These are phyloP conservation scores for Penicillium crystallinum DNA, from an alignment of 495 filamentous ascomycete genomes.

Conservation along the genomic window DNA sequence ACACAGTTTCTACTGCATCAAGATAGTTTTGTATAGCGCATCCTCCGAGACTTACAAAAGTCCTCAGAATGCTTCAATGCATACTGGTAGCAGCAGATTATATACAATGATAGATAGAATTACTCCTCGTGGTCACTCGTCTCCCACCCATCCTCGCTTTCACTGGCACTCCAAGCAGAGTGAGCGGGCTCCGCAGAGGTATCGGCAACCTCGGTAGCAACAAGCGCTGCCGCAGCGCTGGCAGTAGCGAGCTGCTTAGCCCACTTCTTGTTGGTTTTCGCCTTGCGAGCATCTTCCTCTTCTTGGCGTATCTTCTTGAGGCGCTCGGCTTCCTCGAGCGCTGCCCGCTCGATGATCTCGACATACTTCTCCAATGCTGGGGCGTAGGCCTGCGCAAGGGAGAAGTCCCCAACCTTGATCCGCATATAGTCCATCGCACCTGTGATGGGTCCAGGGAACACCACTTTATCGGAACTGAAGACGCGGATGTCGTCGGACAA, in stretches of 20 bases:
- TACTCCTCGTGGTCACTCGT: constrained; percentile 26
- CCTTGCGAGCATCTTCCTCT: constrained; percentile 21
- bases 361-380: constrained; percentile 68
- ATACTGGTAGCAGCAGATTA: not conserved
- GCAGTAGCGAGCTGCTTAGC: constrained; percentile 12
- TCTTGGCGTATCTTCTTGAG: constrained; percentile 17
- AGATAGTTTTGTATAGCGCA: too few relatives aligned
- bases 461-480: not conserved
- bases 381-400: constrained; percentile 65
- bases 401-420: constrained; percentile 74
- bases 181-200: not conserved
- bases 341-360: constrained; percentile 33
- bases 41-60: too few relatives aligned
- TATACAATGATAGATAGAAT: constrained; percentile 3
- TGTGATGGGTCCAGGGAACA: constrained; percentile 48
- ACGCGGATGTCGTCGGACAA: constrained; percentile 18
- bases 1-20: too few relatives aligned
- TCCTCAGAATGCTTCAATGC: not conserved
- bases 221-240: constrained; percentile 4
- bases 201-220: constrained; percentile 2
- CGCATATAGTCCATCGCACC: constrained; percentile 91
- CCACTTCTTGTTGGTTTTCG: constrained; percentile 22
- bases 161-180: constrained; percentile 37
- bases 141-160: constrained; percentile 42
- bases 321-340: constrained; percentile 15